Percentiles rank a stretch among this genome's conserved stretches.
Evolutionary conservation across 805 yeast species (phyloP).

Genomic region (Zygoascus biomembranicola): DNA sequence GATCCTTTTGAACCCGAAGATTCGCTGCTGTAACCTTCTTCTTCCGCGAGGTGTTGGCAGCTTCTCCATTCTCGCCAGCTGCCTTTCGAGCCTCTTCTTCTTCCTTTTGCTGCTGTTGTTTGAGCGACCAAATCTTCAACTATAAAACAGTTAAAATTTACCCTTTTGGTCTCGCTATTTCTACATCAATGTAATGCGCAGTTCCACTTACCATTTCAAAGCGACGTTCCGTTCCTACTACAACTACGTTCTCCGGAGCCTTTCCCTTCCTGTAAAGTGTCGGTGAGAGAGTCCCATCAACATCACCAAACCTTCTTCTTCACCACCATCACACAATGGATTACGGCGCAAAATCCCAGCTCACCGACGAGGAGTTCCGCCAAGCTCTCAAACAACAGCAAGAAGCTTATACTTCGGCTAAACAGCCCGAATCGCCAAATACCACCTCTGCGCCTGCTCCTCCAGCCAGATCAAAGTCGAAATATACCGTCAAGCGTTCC

Average conservation of each 20-base stretch:
- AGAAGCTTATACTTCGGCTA: constrained; percentile 8
- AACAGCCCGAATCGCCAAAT: neutral
- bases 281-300: too few species aligned
- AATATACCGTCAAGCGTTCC: constrained; percentile 33
- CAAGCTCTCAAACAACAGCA: constrained; percentile 17
- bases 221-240: too few species aligned
- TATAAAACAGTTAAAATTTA: constrained; percentile 10
- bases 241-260: too few species aligned
- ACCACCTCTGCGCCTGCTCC: neutral
- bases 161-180: neutral
- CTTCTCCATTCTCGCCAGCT: constrained; percentile 20
- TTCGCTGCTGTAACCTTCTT: constrained; percentile 52
- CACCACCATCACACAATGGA: neutral
- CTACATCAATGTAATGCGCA: too few species aligned
- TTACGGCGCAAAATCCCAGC: neutral
- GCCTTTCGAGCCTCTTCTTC: constrained; percentile 28
- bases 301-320: too few species aligned
- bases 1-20: constrained; percentile 63
- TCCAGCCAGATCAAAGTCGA: neutral
- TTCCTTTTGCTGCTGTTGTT: constrained; percentile 46
- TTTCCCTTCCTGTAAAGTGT: too few species aligned
- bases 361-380: constrained; percentile 11
- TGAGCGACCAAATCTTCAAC: constrained; percentile 54
- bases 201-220: too few species aligned
- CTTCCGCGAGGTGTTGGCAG: constrained; percentile 18